Evolutionary conservation across 2,329 filamentous ascomycete species (phyloP).

Genomic region (Albophoma yamanashiensis): DNA sequence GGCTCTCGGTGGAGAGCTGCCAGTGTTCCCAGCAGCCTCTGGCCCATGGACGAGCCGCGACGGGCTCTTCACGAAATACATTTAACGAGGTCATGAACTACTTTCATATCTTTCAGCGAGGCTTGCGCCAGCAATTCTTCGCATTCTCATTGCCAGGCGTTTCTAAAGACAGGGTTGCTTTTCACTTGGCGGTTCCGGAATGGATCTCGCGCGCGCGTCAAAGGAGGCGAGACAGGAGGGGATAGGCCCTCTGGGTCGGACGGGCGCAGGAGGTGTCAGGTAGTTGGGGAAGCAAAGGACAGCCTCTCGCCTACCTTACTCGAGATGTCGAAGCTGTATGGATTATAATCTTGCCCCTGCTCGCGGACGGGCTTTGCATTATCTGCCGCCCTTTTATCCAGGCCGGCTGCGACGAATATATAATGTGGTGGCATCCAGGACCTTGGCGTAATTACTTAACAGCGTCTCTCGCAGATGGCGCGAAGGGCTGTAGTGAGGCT

Average conservation of each 20-base stretch:
- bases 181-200: conserved; percentile 8
- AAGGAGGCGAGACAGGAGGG: not conserved
- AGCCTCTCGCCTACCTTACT: not conserved
- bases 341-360: conserved; percentile 5
- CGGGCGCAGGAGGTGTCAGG: not conserved
- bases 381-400: not conserved
- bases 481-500: not conserved
- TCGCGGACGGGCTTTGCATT: not conserved
- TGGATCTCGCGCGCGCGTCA: conserved; percentile 2
- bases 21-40: not conserved
- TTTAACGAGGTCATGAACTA: conserved; percentile 7
- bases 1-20: not conserved
- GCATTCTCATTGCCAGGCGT: conserved; percentile 9
- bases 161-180: conserved; percentile 6
- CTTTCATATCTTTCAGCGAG: conserved; percentile 3
- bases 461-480: not conserved
- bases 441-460: not conserved
- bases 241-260: not conserved
- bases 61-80: conserved; percentile 2
- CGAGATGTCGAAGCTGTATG: conserved; percentile 6
- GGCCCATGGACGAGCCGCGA: not conserved
- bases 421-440: not conserved
- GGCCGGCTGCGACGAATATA: not conserved
- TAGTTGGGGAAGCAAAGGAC: not conserved
- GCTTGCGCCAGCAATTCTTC: conserved; percentile 1